Percentiles rank a stretch among this genome's conserved stretches.
Evolutionary conservation across 2,329 filamentous ascomycete species (phyloP).

Genomic region (Paracamarosporium sp.): DNA sequence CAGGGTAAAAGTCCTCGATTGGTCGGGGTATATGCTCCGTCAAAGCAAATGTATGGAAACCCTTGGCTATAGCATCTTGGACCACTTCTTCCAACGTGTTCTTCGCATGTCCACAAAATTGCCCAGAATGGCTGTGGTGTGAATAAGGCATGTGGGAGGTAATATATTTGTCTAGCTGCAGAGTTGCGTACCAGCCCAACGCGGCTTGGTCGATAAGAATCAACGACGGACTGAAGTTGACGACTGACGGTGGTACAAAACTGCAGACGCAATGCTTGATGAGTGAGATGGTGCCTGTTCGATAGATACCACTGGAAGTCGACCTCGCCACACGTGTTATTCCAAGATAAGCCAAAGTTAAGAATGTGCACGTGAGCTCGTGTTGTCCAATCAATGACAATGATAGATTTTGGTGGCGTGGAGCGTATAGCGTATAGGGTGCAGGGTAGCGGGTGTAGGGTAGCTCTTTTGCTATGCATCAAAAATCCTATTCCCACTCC

Average conservation of each 20-base stretch:
- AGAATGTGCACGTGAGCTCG: no score
- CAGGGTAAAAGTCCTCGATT: constrained; percentile 84
- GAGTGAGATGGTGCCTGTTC: no score
- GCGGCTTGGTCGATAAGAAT: neutral
- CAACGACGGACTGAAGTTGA: neutral
- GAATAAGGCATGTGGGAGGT: constrained; percentile 82
- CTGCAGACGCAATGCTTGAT: no score
- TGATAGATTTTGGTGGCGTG: no score
- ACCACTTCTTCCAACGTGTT: constrained; percentile 85
- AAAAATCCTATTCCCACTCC: neutral
- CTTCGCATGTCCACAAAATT: constrained; percentile 90
- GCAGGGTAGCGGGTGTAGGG: neutral
- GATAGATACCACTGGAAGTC: no score
- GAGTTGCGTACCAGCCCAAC: neutral
- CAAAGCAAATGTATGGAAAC: constrained; percentile 83
- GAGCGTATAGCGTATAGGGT: neutral
- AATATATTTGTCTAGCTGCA: no score
- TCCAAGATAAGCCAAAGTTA: no score
- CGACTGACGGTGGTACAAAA: no score
- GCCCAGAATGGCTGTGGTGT: constrained; percentile 96
- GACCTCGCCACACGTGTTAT: no score
- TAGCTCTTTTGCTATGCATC: neutral
- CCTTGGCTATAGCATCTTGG: constrained; percentile 75
- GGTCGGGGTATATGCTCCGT: constrained; percentile 95
- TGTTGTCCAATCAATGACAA: no score